These are phyloP conservation scores for Phyllostachys edulis DNA, from an alignment of 176 grass and related monocot genomes.

Conservation along the genomic window DNA sequence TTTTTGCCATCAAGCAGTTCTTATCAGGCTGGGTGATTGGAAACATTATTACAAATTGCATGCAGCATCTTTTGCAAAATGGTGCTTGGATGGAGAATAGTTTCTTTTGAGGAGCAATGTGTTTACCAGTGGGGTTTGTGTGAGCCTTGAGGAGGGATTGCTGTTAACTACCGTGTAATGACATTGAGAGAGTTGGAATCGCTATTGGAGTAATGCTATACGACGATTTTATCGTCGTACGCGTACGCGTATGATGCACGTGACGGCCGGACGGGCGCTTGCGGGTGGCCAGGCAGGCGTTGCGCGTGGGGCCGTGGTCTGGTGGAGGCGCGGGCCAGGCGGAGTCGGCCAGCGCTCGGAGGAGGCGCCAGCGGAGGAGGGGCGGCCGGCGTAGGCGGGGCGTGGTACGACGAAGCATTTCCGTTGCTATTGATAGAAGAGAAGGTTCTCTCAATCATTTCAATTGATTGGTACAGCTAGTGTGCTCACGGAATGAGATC, in stretches of 20 bases:
- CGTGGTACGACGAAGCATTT: too few species aligned
- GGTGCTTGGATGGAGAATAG: background rate
- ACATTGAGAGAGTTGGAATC: background rate
- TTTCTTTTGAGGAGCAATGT: background rate
- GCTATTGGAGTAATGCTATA: background rate
- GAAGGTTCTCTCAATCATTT: background rate
- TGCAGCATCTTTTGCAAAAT: background rate
- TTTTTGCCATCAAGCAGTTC: background rate
- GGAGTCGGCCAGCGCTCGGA: too few species aligned
- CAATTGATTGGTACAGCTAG: background rate
- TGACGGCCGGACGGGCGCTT: too few species aligned
- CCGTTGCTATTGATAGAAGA: background rate
- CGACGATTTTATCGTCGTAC: too few species aligned
- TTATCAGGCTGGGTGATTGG: background rate
- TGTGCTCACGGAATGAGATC: background rate
- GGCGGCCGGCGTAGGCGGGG: too few species aligned
- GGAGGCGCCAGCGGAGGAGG: too few species aligned
- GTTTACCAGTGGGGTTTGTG: background rate
- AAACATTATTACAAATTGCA: background rate
- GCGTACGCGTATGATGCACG: too few species aligned
- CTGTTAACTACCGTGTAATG: background rate
- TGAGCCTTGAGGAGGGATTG: background rate
- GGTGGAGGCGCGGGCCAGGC: too few species aligned
- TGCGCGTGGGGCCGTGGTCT: too few species aligned
- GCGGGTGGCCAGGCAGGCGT: too few species aligned